phyloP scores from a whole-genome alignment of 148 eudicot genomes.

The Silene uniflora region DNA sequence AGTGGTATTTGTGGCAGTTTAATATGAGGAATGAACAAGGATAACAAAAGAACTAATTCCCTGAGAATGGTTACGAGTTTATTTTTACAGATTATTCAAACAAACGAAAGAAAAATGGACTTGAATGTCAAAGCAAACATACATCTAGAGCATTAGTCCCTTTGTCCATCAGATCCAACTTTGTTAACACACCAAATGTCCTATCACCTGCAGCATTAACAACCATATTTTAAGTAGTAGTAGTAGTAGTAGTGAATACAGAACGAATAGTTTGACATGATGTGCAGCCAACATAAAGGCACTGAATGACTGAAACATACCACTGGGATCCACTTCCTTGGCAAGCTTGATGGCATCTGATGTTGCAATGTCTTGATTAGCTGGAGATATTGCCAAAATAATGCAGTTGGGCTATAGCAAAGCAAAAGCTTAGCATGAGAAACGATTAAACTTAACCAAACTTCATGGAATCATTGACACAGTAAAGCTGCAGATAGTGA shows the following conservation, averaged over 20 bases:
- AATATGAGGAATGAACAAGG: background rate
- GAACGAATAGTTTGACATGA: background rate
- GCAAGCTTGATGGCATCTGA: slow-evolving; percentile 82
- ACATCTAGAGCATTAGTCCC: slow-evolving; percentile 98
- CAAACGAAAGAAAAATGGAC: slow-evolving; percentile 3
- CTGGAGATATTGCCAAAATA: slow-evolving; percentile 80
- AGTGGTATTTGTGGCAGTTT: background rate
- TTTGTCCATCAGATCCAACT: slow-evolving; percentile 96
- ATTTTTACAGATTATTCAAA: background rate
- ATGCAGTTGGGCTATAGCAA: slow-evolving; percentile 58
- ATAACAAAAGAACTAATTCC: background rate
- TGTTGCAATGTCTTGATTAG: slow-evolving; percentile 86
- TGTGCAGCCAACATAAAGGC: slow-evolving; percentile 1
- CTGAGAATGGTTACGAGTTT: background rate
- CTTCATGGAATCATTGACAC: background rate
- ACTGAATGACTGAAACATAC: slow-evolving; percentile 21
- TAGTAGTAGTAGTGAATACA: background rate
- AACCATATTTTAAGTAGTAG: slow-evolving; percentile 12
- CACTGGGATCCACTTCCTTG: slow-evolving; percentile 71
- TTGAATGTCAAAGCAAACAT: slow-evolving; percentile 20
- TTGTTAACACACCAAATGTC: slow-evolving; percentile 91
- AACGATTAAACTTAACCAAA: background rate
- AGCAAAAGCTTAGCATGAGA: slow-evolving; percentile 21
- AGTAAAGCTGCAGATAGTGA: background rate
- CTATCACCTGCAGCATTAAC: slow-evolving; percentile 61